Percentiles rank a stretch among this genome's conserved stretches.
Evolutionary conservation across 257 asterid species (phyloP).

Genomic region (Lithospermum erythrorhizon): DNA sequence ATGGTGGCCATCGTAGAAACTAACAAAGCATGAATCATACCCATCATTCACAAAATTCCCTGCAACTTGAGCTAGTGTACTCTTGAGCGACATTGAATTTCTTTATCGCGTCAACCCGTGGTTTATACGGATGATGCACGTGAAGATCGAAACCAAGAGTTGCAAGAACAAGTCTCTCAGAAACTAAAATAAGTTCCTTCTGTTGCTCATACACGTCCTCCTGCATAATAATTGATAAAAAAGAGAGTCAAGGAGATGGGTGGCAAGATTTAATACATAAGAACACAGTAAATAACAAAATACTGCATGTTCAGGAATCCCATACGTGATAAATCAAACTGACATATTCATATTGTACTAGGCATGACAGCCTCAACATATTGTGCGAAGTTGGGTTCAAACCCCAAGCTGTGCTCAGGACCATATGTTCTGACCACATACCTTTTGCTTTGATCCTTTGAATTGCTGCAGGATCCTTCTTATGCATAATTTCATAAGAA

Average conservation of each 20-base stretch:
- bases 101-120: slow-evolving; percentile 69
- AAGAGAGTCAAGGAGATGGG: background rate
- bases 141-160: slow-evolving; percentile 68
- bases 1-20: slow-evolving; percentile 21
- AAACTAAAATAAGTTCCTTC: slow-evolving; percentile 51
- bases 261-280: background rate
- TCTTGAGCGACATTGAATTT: slow-evolving; percentile 63
- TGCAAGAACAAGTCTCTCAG: slow-evolving; percentile 67
- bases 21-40: slow-evolving; percentile 20
- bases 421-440: no score
- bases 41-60: slow-evolving; percentile 85
- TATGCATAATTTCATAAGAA: slow-evolving; percentile 66
- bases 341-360: no score
- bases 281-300: background rate
- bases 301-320: background rate
- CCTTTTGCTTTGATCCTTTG: background rate
- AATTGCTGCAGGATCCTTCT: slow-evolving; percentile 31
- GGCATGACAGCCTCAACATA: no score
- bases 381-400: no score
- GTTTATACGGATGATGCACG: slow-evolving; percentile 66
- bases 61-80: slow-evolving; percentile 67
- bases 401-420: no score
- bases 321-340: no score
- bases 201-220: slow-evolving; percentile 71
- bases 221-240: slow-evolving; percentile 31